Evolutionary conservation across 495 filamentous ascomycete species (phyloP).

Genomic region (Monascus purpureus): DNA sequence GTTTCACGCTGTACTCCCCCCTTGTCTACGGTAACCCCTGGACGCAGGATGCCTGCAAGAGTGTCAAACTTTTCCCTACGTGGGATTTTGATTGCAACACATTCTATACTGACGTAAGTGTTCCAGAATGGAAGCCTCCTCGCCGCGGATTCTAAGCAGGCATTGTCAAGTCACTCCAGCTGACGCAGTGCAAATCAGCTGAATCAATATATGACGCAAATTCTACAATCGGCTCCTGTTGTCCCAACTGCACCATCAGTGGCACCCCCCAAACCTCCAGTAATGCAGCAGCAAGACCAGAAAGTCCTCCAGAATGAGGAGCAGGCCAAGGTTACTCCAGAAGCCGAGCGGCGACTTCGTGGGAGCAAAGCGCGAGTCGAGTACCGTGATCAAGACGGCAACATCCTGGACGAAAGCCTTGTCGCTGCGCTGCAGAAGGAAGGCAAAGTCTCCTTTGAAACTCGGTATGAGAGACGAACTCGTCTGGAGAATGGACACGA

Average conservation of each 20-base stretch:
- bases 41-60: conserved; percentile 75
- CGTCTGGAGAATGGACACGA: conserved; percentile 31
- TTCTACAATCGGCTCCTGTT: conserved; percentile 8
- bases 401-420: conserved; percentile 68
- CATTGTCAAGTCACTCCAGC: conserved; percentile 12
- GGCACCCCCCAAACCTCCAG: conserved; percentile 5
- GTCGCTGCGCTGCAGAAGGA: conserved; percentile 60
- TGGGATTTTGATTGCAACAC: conserved; percentile 98
- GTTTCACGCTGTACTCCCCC: conserved; percentile 76
- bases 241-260: conserved; percentile 14
- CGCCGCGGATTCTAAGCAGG: conserved; percentile 16
- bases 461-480: conserved; percentile 82
- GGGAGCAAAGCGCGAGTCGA: conserved; percentile 74
- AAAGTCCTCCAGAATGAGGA: conserved; percentile 9
- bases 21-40: conserved; percentile 87
- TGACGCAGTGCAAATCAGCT: conserved; percentile 21
- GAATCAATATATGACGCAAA: conserved; percentile 27
- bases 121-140: conserved; percentile 20
- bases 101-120: conserved; percentile 77
- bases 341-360: conserved; percentile 38
- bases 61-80: conserved; percentile 69
- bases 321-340: conserved; percentile 28
- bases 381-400: conserved; percentile 89
- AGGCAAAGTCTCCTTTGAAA: conserved; percentile 89
- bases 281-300: conserved; percentile 9